These are phyloP conservation scores for Clathrus columnatus DNA, from an alignment of 768 basidiomycete species.

Conservation along the genomic window DNA sequence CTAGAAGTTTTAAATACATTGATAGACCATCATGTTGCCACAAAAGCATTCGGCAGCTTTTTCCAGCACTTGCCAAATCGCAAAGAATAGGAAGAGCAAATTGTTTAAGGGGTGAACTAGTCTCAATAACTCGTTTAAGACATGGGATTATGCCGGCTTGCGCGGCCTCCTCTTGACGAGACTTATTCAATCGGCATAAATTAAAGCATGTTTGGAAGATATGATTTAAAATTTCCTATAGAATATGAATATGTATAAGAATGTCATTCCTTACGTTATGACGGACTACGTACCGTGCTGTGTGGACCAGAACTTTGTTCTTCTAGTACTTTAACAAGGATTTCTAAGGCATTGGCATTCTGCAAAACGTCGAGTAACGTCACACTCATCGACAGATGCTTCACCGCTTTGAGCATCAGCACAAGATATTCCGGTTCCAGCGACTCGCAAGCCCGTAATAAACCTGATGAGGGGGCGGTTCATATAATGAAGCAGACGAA, in stretches of 20 bases:
- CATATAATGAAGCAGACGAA: constrained; percentile 4
- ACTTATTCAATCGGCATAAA: constrained; percentile 89
- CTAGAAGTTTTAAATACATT: constrained; percentile 69
- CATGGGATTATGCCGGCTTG: constrained; percentile 92
- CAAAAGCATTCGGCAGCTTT: constrained; percentile 78
- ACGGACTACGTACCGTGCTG: constrained; percentile 52
- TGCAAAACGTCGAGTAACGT: constrained; percentile 87
- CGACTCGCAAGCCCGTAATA: constrained; percentile 79
- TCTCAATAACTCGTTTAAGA: constrained; percentile 80
- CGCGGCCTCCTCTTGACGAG: constrained; percentile 93
- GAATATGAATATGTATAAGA: neutral
- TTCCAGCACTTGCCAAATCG: constrained; percentile 91
- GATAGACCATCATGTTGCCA: constrained; percentile 91
- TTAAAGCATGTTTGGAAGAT: constrained; percentile 97
- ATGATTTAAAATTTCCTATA: constrained; percentile 94
- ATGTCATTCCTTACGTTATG: neutral
- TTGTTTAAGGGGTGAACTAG: constrained; percentile 88
- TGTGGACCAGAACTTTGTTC: constrained; percentile 72
- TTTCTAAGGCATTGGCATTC: constrained; percentile 91
- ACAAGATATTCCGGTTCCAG: constrained; percentile 86
- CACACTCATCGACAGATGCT: constrained; percentile 92
- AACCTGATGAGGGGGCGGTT: constrained; percentile 38
- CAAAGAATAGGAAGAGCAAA: constrained; percentile 96
- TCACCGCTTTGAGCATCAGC: constrained; percentile 86
- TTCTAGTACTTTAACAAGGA: constrained; percentile 77